Evolutionary conservation across 2,329 filamentous ascomycete genomes (phyloP), one percentile per base, ranked within the genome.

Genomic region (Beauveria medogensis): DNA sequence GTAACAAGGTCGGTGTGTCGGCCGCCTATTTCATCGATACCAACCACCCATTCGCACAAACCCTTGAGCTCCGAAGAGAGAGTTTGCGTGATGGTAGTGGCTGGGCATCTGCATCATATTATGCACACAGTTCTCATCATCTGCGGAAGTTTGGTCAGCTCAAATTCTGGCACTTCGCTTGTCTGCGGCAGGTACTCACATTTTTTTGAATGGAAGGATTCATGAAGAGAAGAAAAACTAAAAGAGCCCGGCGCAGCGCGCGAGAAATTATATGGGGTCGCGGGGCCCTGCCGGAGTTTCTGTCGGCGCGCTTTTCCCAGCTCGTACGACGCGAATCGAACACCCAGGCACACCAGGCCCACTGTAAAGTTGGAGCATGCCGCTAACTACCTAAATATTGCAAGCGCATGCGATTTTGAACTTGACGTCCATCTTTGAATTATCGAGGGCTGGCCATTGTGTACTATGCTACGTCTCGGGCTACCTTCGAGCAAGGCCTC

Each of bases 61-160:
- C 91, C 93, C 94, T 97, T 91, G 75, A 90, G 92, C 92, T 90
- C 86, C 79, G 78, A 82, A 78, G 86, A 88, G 89, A 97, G 92
- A 93, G 91, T 90, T 84, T 82, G 79, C 78, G 79, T 82, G 79
- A 80, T 81, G 79, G 81, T 37, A 78, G 77, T 78, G 82, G 77
- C 80, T 82, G 80, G 80, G 82, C 69, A 89, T 82, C 81, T 75
- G 74, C 80, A 81, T 97, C 94, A 96, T 91, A 86, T 86, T 80
- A 77, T 86, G 88, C 94, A 97, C 93, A 86, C 90, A 85, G 90
- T 90, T 96, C 96, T 99, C 94, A 97, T 99, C 93, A 97, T 95
- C 92, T 97, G 71, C 3, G 47, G 55, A 54, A 55, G 55, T 64
- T 66, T 67, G 59, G 69, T 77, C 70, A 78, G 73, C 60, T 18